A percentile compares a stretch with the other conserved stretches of the same genome.
phyloP scores from a whole-genome alignment of 2,329 filamentous ascomycete genomes.

The Endoconidiophora polonica region DNA sequence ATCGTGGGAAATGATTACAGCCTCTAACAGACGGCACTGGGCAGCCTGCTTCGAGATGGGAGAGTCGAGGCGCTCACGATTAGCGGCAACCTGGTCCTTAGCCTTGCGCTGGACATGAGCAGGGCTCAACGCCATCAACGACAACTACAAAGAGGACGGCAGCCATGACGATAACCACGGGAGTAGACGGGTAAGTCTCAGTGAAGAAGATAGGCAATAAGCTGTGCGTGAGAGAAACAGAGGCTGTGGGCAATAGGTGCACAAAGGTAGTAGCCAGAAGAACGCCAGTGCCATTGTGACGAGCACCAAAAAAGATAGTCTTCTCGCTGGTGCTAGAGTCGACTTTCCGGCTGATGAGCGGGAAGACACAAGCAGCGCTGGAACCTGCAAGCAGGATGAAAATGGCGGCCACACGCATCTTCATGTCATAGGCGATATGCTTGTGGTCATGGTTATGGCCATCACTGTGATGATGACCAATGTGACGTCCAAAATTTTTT shows the following conservation, averaged over 20 bases:
- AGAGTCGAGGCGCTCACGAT: not conserved
- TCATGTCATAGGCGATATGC: conserved; percentile 31
- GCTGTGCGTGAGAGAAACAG: conserved; percentile 43
- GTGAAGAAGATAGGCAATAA: conserved; percentile 64
- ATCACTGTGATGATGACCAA: not conserved
- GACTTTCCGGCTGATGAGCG: conserved; percentile 34
- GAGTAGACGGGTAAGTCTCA: conserved; percentile 56
- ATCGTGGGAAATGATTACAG: conserved; percentile 54
- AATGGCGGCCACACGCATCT: conserved; percentile 41
- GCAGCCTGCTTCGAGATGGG: no score
- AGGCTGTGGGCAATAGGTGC: conserved; percentile 52
- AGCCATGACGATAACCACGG: conserved; percentile 64
- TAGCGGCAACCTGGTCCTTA: not conserved
- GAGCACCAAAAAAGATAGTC: conserved; percentile 36
- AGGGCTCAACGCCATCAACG: conserved; percentile 46
- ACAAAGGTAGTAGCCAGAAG: conserved; percentile 63
- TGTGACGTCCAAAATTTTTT: not conserved
- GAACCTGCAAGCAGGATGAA: conserved; percentile 32
- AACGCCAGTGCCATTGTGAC: conserved; percentile 66
- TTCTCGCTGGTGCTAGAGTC: conserved; percentile 35
- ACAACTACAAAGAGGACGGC: conserved; percentile 64
- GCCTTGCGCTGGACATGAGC: conserved; percentile 18
- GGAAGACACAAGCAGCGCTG: conserved; percentile 34
- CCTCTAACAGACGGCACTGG: conserved; percentile 63
- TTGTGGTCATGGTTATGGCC: not conserved